Conservation (phyloP, 768 basidiomycete species). For the Psilocybe subaeruginosa region DNA sequence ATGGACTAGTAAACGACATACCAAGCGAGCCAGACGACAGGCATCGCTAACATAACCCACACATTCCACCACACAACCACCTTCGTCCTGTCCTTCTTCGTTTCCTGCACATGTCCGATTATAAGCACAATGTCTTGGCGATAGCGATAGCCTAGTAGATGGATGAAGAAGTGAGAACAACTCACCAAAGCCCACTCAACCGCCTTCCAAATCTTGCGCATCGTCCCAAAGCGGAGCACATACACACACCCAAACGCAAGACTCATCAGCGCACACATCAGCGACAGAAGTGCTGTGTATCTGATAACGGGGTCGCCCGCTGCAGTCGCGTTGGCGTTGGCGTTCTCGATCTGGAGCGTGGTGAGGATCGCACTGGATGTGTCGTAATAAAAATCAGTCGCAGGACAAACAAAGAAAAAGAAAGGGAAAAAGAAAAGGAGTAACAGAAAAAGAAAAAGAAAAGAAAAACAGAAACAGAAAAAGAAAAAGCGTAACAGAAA, state of each 20-base stretch:
- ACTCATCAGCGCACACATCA: conserved; percentile 61
- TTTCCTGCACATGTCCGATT: conserved; percentile 41
- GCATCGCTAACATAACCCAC: conserved; percentile 65
- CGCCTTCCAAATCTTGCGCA: conserved; percentile 63
- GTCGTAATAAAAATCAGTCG: not conserved
- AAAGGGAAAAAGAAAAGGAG: not conserved
- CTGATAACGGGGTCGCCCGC: conserved; percentile 52
- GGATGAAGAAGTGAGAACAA: not conserved
- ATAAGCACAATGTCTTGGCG: not conserved
- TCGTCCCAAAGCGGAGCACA: conserved; percentile 63
- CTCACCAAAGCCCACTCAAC: conserved; percentile 61
- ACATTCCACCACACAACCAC: conserved; percentile 53
- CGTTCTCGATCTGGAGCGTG: conserved; percentile 33
- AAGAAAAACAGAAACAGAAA: no score
- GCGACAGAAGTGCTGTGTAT: conserved; percentile 54
- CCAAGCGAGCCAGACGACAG: conserved; percentile 66
- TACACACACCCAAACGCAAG: conserved; percentile 64
- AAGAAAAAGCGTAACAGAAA: not conserved
- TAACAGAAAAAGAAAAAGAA: not conserved
- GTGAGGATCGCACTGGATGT: conserved; percentile 30
- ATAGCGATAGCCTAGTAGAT: not conserved
- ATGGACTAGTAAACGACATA: conserved; percentile 18
- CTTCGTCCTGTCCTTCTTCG: conserved; percentile 31
- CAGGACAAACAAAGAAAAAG: no score
- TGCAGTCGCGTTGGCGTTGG: conserved; percentile 14